Percentiles rank a stretch among this genome's conserved stretches.
phyloP scores from a whole-genome alignment of 1,284 basidiomycete species.

The Porodaedalea pini region DNA sequence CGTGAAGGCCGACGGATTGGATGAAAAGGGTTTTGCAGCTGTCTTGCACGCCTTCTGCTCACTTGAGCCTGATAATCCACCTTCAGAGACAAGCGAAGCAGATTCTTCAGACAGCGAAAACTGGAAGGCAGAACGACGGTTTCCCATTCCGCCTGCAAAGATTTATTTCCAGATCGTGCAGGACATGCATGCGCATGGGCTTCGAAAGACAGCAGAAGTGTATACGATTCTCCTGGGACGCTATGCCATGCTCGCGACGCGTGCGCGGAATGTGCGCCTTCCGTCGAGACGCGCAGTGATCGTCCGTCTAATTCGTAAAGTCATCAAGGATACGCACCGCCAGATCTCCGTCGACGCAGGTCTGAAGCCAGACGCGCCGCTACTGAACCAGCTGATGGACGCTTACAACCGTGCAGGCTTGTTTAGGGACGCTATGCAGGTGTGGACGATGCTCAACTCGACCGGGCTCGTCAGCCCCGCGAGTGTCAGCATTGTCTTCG shows the following conservation, averaged over 20 bases:
- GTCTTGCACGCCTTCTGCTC: constrained; percentile 63
- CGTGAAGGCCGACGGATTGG: constrained; percentile 41
- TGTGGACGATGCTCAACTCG: constrained; percentile 79
- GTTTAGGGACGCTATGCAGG: constrained; percentile 65
- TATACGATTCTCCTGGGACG: constrained; percentile 72
- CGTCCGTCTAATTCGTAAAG: not conserved
- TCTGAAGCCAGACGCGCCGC: constrained; percentile 66
- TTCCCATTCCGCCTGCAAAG: constrained; percentile 49
- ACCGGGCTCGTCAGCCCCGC: constrained; percentile 55
- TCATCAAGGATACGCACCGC: constrained; percentile 72
- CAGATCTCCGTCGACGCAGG: constrained; percentile 74
- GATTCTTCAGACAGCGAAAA: not conserved
- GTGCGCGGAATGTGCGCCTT: constrained; percentile 27
- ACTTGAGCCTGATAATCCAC: constrained; percentile 41
- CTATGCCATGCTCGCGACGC: constrained; percentile 44
- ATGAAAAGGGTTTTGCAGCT: constrained; percentile 52
- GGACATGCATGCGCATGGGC: constrained; percentile 76
- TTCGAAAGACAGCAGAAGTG: constrained; percentile 54
- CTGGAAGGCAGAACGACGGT: constrained; percentile 27
- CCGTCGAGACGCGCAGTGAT: constrained; percentile 12
- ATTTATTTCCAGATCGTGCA: constrained; percentile 76
- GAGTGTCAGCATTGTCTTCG: constrained; percentile 79
- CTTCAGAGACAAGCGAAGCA: not conserved
- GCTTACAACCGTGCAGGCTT: constrained; percentile 79
- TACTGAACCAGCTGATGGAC: constrained; percentile 91